Evolutionary conservation across 257 asterid genomes (phyloP).

Genomic region (Solanum raphanifolium): DNA sequence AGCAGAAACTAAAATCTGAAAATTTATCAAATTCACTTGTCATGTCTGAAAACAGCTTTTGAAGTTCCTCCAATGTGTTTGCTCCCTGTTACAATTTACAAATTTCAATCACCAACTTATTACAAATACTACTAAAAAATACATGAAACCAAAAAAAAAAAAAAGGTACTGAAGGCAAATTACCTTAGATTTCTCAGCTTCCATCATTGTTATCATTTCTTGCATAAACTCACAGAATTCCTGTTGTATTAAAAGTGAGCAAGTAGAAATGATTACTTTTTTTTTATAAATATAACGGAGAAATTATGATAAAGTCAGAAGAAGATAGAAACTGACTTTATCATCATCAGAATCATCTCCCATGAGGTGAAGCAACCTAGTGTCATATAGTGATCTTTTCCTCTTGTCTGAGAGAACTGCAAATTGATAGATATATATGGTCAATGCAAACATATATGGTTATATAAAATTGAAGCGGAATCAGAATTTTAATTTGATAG

Average conservation of each 20-base stretch:
- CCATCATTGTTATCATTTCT: constrained; percentile 17
- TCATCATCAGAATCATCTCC: constrained; percentile 6
- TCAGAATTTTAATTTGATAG: neutral
- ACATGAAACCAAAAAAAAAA: neutral
- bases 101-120: neutral
- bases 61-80: constrained; percentile 18
- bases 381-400: constrained; percentile 19
- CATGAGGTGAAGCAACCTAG: constrained; percentile 6
- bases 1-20: neutral
- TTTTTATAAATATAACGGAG: neutral
- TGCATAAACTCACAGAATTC: constrained; percentile 13
- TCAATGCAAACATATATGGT: neutral
- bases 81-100: constrained; percentile 4
- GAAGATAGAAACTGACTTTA: neutral
- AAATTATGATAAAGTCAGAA: neutral
- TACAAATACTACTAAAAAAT: neutral
- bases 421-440: neutral
- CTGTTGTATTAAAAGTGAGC: neutral
- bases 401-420: constrained; percentile 18
- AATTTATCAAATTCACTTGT: constrained; percentile 4
- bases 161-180: neutral
- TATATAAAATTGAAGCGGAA: too few species aligned
- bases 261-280: neutral
- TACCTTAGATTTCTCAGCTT: constrained; percentile 14
- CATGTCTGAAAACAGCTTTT: constrained; percentile 10